A percentile compares a stretch with the other conserved stretches of the same genome.
phyloP scores from a whole-genome alignment of 169 alveolate species.

The Eimeria necatrix region DNA sequence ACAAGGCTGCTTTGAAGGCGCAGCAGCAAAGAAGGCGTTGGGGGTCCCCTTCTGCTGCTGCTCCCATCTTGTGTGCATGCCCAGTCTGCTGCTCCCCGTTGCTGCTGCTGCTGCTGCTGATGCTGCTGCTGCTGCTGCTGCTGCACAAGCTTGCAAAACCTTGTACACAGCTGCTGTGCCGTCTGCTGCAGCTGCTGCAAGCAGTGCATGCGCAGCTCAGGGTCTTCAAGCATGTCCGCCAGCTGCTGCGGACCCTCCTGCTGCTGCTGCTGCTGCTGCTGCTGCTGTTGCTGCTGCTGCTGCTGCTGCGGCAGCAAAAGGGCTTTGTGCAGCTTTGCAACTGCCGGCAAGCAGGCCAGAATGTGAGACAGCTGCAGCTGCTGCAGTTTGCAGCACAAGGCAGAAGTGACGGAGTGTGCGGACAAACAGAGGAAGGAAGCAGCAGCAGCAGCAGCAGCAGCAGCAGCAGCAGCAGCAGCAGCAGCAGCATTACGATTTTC shows the following conservation, averaged over 20 bases:
- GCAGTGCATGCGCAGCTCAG: background rate
- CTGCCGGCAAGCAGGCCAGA: background rate
- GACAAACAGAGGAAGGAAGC: too few species aligned
- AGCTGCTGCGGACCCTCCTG: background rate
- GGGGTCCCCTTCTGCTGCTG: background rate
- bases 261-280: background rate
- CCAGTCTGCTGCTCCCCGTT: background rate
- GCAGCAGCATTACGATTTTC: background rate
- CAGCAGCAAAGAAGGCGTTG: background rate
- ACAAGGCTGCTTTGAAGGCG: background rate
- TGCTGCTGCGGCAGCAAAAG: too few species aligned
- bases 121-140: background rate
- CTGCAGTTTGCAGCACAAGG: background rate
- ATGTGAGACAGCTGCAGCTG: background rate
- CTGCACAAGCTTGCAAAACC: background rate
- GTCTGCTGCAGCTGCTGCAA: background rate
- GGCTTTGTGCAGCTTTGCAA: background rate
- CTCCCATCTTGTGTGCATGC: background rate
- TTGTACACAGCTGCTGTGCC: background rate
- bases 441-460: background rate
- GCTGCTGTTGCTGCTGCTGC: too few species aligned
- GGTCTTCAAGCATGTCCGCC: background rate
- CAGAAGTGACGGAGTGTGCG: background rate
- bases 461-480: background rate
- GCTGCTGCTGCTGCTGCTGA: background rate